Evolutionary conservation across 768 basidiomycete genomes (phyloP).

Genomic region (Lactifluus volemus): DNA sequence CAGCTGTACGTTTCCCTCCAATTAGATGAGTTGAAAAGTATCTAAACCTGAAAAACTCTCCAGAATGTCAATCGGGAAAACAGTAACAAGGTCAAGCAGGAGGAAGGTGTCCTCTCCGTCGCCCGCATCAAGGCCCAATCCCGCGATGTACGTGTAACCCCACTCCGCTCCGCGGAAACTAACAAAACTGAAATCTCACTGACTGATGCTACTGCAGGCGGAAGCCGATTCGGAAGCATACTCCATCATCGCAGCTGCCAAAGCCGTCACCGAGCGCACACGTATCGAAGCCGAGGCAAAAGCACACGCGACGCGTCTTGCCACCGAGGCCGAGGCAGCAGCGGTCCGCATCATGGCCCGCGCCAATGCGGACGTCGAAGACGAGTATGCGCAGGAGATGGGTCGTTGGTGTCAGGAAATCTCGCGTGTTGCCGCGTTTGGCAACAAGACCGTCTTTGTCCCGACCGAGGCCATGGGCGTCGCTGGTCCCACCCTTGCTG

Average conservation of each 20-base stretch:
- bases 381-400: slow-evolving; percentile 72
- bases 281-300: slow-evolving; percentile 70
- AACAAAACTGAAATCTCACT: background rate
- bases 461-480: slow-evolving; percentile 52
- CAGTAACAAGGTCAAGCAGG: slow-evolving; percentile 79
- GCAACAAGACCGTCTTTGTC: slow-evolving; percentile 59
- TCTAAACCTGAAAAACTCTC: background rate
- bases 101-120: slow-evolving; percentile 70
- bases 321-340: slow-evolving; percentile 66
- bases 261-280: slow-evolving; percentile 56
- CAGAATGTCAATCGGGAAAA: slow-evolving; percentile 84
- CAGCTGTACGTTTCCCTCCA: slow-evolving; percentile 43
- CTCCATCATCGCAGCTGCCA: slow-evolving; percentile 60
- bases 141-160: slow-evolving; percentile 33
- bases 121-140: slow-evolving; percentile 67
- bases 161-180: background rate
- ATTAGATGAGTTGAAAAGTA: background rate
- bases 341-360: slow-evolving; percentile 55
- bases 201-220: slow-evolving; percentile 30
- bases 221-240: slow-evolving; percentile 74
- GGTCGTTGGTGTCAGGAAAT: slow-evolving; percentile 60
- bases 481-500: slow-evolving; percentile 50
- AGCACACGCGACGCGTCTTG: slow-evolving; percentile 68
- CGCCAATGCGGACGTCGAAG: slow-evolving; percentile 52
- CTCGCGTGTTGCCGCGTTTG: slow-evolving; percentile 52